These are phyloP conservation scores for Collariella sp. DNA, from an alignment of 495 filamentous ascomycete genomes.

Conservation along the genomic window DNA sequence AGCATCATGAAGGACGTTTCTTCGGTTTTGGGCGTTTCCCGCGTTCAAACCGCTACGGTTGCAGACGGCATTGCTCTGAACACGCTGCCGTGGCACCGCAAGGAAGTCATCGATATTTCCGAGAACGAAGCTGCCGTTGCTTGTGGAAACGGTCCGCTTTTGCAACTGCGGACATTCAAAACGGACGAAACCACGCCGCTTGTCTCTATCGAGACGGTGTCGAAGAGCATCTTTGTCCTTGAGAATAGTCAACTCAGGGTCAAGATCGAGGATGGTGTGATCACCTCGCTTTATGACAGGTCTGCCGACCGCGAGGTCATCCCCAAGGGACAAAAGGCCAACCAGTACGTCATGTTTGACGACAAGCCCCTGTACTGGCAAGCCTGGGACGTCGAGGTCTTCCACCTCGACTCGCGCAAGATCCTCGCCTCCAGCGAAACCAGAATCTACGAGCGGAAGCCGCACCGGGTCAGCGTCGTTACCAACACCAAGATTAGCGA, in stretches of 20 bases:
- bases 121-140: slow-evolving; percentile 37
- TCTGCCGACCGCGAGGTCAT: slow-evolving; percentile 65
- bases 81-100: slow-evolving; percentile 74
- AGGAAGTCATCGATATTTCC: slow-evolving; percentile 59
- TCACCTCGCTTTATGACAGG: slow-evolving; percentile 75
- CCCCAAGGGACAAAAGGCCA: slow-evolving; percentile 68
- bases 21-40: slow-evolving; percentile 52
- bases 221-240: slow-evolving; percentile 64
- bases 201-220: slow-evolving; percentile 57
- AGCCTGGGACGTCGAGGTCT: slow-evolving; percentile 98
- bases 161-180: slow-evolving; percentile 44
- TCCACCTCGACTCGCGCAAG: slow-evolving; percentile 78
- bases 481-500: slow-evolving; percentile 82
- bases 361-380: slow-evolving; percentile 99
- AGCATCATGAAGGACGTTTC: slow-evolving; percentile 62
- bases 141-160: slow-evolving; percentile 39
- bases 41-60: slow-evolving; percentile 26
- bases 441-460: slow-evolving; percentile 60
- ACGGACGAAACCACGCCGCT: slow-evolving; percentile 32
- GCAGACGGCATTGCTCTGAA: slow-evolving; percentile 54
- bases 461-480: slow-evolving; percentile 66
- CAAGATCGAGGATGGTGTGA: slow-evolving; percentile 60
- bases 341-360: slow-evolving; percentile 91
- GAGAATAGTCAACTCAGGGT: slow-evolving; percentile 67
- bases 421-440: slow-evolving; percentile 59